Evolutionary conservation across 371 early-diverging fungal genomes (phyloP), one percentile per base, ranked within the genome.

Genomic region (Nematocida displodere): DNA sequence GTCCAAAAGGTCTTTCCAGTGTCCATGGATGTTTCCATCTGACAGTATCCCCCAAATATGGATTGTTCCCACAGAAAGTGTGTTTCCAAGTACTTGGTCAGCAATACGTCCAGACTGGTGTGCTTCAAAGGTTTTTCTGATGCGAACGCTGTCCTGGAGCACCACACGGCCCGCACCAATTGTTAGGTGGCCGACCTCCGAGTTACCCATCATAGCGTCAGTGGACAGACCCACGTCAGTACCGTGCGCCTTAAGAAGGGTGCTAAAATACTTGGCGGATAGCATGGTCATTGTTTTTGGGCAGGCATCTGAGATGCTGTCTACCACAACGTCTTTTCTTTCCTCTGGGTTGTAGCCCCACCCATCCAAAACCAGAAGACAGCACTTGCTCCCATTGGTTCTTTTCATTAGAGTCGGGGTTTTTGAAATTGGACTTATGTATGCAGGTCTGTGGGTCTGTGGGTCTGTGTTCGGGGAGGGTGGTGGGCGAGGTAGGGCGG

Each of bases 21-120:
- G 96, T 54, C 90, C 90, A 86, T 99, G 99, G 54, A 99, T 95
- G 81, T 97, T 97, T 81, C 98, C 99, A 82, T 99, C 97, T 50
- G 86, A 83, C 42, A 90, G 89, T 78, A 99, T 86, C 36, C 97
- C 97, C 76, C 94, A 86, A 52, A 97, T 86, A 85, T 97, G 97
- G 36, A 99, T 87, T 50, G 20, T 62, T 29, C 54, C 29, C 17
- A 7, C 64, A 91, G 88, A 47, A 91, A 13, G 31, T 15, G 82
- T 20, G n/a, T 42, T 52, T 31, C 33, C 29, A 42, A 48, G 39
- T 28, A 56, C 3, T 49, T 33, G 36, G 20, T 62, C 4, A 31
- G 56, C 55, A 2, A 47, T 40, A n/a, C 59, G 8, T 31, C 56
- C 46, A 37, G 85, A 59, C 59, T 92, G 87, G 81, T 89, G 87